Evolutionary conservation across 495 filamentous ascomycete species (phyloP).

Genomic region (Thermochaetoides thermophila): DNA sequence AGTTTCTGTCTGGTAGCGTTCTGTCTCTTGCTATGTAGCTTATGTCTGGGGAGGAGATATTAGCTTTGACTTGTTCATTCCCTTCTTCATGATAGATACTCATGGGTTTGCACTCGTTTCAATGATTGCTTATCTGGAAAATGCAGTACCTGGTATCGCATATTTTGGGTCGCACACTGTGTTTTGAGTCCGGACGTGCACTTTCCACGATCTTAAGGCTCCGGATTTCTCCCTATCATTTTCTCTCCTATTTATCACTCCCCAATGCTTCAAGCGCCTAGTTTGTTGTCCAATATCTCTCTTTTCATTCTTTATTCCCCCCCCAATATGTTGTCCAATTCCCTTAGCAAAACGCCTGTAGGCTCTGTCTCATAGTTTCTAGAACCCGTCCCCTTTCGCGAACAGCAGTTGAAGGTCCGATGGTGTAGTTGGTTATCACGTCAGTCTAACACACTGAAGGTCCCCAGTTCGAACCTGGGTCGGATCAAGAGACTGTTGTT

Average conservation of each 20-base stretch:
- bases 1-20: not conserved
- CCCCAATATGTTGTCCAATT: not conserved
- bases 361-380: too few species aligned
- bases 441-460: conserved; percentile 13
- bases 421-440: conserved; percentile 14
- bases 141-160: too few species aligned
- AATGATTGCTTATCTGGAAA: too few species aligned
- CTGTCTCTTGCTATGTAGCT: too few species aligned
- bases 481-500: conserved; percentile 3
- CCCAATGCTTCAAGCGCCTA: not conserved
- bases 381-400: too few species aligned
- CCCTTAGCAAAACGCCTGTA: too few species aligned
- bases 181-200: too few species aligned
- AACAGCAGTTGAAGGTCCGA: conserved; percentile 7
- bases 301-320: not conserved
- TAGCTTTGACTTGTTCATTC: too few species aligned
- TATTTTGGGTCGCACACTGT: too few species aligned
- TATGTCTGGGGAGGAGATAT: not conserved
- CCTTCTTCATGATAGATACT: too few species aligned
- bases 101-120: too few species aligned
- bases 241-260: not conserved
- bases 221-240: not conserved
- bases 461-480: conserved; percentile 11
- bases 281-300: not conserved
- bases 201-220: too few species aligned